Conservation (phyloP, 225 moss, liverwort and hornwort species). For the Climacium dendroides region DNA sequence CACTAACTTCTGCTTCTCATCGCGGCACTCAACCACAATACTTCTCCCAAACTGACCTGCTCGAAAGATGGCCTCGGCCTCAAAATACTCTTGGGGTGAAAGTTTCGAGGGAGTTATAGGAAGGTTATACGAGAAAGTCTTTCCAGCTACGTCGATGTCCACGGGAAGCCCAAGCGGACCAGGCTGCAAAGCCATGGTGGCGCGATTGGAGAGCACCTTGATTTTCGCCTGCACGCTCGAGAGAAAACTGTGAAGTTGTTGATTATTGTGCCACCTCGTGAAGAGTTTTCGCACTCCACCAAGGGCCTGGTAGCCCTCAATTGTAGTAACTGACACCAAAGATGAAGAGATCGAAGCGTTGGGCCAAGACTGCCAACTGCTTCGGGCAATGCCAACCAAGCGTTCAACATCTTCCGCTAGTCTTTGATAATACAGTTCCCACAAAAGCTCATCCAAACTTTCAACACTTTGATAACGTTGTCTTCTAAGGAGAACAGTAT, state of each 20-base stretch:
- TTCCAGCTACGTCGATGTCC: background rate
- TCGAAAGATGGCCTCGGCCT: background rate
- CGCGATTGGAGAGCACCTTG: background rate
- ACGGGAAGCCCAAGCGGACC: background rate
- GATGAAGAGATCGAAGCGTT: background rate
- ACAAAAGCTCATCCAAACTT: background rate
- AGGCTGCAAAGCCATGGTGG: background rate
- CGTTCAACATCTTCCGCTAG: background rate
- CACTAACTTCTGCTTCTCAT: background rate
- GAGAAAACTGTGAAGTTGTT: background rate
- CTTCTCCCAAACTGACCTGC: background rate
- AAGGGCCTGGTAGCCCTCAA: background rate
- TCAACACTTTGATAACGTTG: background rate
- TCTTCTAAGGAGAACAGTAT: background rate
- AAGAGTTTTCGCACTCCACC: background rate
- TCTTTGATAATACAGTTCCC: background rate
- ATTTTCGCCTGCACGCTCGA: background rate
- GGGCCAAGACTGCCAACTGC: background rate
- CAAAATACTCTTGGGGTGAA: background rate
- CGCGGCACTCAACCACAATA: background rate
- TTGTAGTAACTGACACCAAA: background rate
- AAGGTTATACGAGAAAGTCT: background rate
- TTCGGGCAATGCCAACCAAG: background rate
- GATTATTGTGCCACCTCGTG: background rate
- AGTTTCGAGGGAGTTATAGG: background rate